Evolutionary conservation across 257 asterid genomes (phyloP), one percentile per base, ranked within the genome.

Genomic region (Solanum paucissectum): DNA sequence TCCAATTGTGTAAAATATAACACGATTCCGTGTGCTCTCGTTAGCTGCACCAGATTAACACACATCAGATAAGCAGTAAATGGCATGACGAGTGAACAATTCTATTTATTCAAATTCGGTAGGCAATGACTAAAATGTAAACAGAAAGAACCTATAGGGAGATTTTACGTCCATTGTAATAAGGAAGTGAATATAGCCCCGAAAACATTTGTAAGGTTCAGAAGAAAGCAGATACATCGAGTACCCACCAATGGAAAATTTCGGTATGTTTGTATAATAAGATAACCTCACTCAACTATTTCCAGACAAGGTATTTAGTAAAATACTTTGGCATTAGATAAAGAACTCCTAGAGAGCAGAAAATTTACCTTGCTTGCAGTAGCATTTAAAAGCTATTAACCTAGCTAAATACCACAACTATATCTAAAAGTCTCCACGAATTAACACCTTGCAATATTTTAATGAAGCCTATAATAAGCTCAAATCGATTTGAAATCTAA

Each of bases 1-100:
- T 37, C 93, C 98, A 18, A 94, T 90, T 1, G 98, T 94, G 96
- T 95, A 96, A 76, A 91, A 91, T 44, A 96, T 94, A n/a, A 96
- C 98, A 0, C 98, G 98, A 89, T 84, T 92, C 64, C 95, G 88
- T 21, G 98, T 96, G 90, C 96, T 95, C 93, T 95, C 98, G 29
- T 94, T 96, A 10, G 97, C 99, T 96, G 98, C 92, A 92, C 38
- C 21, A 62, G 52, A 42, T 34, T 32, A 74, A 75, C 34, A 86
- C 49, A 86, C 83, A 86, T 77, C 40, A 69, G 69, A 86, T 46
- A 21, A 6, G 83, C 71, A 32, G 83, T 29, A 66, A 23, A 20
- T 12, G 64, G 36, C 37, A 49, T 44, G 49, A 38, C 5, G 81
- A 46, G 20, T 4, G 55, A 85, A 32, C 13, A 58, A 58, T 18